phyloP scores from a whole-genome alignment of 495 filamentous ascomycete genomes.

The Diplogelasinospora grovesii region DNA sequence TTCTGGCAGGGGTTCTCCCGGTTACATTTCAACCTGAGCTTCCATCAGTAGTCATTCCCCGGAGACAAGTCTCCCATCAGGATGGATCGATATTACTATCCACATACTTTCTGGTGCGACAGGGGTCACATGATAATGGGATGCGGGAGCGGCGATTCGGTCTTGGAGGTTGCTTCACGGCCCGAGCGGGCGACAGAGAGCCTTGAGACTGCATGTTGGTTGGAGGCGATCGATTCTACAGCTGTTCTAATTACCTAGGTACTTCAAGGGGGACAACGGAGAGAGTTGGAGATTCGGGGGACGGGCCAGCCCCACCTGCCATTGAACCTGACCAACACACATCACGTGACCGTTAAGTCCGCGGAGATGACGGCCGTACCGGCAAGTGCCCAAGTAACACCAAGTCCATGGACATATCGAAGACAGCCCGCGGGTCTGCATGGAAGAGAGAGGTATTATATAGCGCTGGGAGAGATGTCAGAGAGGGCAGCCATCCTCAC shows the following conservation, averaged over 20 bases:
- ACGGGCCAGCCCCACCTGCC: too few relatives aligned
- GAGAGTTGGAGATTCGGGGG: not conserved
- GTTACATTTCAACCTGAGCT: constrained; percentile 35
- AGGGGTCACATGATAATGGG: constrained; percentile 31
- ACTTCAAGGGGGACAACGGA: not conserved
- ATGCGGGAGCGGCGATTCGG: constrained; percentile 5
- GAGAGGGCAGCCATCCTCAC: too few relatives aligned
- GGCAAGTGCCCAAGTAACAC: not conserved
- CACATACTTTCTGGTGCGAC: constrained; percentile 30
- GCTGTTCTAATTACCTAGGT: too few relatives aligned
- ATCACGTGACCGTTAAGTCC: constrained; percentile 9
- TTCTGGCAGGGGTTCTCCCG: constrained; percentile 32
- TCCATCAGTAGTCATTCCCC: not conserved
- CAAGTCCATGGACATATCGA: not conserved
- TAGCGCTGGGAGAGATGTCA: too few relatives aligned
- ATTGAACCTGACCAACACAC: not conserved
- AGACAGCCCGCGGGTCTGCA: too few relatives aligned
- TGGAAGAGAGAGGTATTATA: too few relatives aligned
- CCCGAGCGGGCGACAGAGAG: not conserved
- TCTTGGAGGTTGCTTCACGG: not conserved
- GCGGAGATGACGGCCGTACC: constrained; percentile 1
- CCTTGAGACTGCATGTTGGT: not conserved
- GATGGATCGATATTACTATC: not conserved
- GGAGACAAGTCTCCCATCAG: too few relatives aligned
- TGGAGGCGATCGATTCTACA: too few relatives aligned